Base-by-base conservation (phyloP, 2,329 filamentous ascomycete species). In the Epichloe amarillans region DNA sequence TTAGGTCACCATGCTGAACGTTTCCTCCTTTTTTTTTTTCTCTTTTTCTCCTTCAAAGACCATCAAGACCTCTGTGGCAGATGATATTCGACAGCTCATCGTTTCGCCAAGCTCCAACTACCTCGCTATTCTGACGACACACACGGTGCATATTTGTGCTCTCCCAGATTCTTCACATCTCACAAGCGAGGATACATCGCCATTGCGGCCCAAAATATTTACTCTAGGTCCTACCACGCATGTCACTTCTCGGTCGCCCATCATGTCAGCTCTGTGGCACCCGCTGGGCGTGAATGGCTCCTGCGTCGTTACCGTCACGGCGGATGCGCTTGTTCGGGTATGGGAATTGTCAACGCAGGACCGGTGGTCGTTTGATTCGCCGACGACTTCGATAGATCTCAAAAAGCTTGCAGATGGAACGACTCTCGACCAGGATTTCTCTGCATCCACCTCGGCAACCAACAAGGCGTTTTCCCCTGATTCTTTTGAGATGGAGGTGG, bases 181-280 rank as follows among this genome's bases (percentile, higher is more conserved):
- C 35, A 82, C 80, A 15, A 77, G 80, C 53, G 73, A 77, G 44
- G 87, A 91, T 60, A 72, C 69, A 45, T 74, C 77, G 10, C 80
- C 83, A 5, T 74, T 95, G 60, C 87, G 86, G 61, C 75, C 90
- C 33, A 94, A 88, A 66, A 88, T 88, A 49, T 94, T 88, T 69
- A 91, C 91, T 19, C 75, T 97, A n/a, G 91, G 91, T 1, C 89
- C 90, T 33, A 94, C 88, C 3, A 89, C 86, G 3, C 91, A 97
- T 66, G 88, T 96, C 46, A 84, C 90, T 47, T 88, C 91, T 45
- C 84, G 89, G 57, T 80, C 88, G 7, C 80, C 87, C 2, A 75
- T 98, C 51, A 82, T 83, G 21, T 88, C 88, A 1, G 86, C 84
- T 4, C 61, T 96, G 52, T 98, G 93, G 91, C 93, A 98, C 68